Percentiles rank a stretch among this genome's conserved stretches.
Conservation (phyloP, 495 filamentous ascomycete species). For the Haplographium delicatum region DNA sequence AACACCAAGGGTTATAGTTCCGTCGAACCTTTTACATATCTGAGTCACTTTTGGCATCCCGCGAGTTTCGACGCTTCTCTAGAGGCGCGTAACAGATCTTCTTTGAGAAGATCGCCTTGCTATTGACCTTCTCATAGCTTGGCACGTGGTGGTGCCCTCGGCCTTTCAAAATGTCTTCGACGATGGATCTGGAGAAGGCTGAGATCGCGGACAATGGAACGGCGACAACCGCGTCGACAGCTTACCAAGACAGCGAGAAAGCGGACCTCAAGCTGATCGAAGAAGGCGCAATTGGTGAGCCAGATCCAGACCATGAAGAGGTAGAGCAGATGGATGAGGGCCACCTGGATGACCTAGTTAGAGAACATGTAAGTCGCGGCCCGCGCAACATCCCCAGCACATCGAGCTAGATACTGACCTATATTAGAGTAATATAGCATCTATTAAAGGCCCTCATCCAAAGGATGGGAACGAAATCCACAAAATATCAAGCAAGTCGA, state of each 20-base stretch:
- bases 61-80: too few species aligned
- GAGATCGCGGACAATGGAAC: constrained; percentile 1
- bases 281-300: constrained; percentile 11
- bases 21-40: too few species aligned
- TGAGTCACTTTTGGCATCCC: too few species aligned
- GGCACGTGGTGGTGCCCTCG: not conserved
- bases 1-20: too few species aligned
- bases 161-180: not conserved
- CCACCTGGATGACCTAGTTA: constrained; percentile 17
- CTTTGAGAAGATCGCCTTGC: too few species aligned
- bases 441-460: constrained; percentile 6
- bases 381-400: not conserved
- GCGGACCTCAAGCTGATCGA: not conserved
- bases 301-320: constrained; percentile 19
- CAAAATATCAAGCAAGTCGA: constrained; percentile 3
- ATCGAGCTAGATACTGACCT: constrained; percentile 3
- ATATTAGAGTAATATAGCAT: constrained; percentile 10
- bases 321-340: constrained; percentile 23
- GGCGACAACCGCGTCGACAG: constrained; percentile 2
- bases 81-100: too few species aligned
- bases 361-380: constrained; percentile 11
- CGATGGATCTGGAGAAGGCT: constrained; percentile 10
- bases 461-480: constrained; percentile 11
- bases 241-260: constrained; percentile 6
- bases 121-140: not conserved